phyloP scores from a whole-genome alignment of 495 filamentous ascomycete species.

The Xylaria acuta region DNA sequence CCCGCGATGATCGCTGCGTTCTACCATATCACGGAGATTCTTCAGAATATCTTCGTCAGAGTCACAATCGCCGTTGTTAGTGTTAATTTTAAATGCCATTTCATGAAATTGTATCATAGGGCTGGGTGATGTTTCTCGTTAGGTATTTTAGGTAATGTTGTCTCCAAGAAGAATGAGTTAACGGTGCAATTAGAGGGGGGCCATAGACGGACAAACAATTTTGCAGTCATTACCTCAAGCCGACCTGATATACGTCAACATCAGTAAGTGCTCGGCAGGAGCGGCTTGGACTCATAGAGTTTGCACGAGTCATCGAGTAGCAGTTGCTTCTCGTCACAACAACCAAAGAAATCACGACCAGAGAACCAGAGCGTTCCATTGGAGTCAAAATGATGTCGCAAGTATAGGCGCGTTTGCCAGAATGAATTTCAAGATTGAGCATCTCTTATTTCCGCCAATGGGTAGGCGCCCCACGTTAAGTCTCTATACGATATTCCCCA shows the following conservation, averaged over 20 bases:
- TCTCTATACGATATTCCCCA: background rate
- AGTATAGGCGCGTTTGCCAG: background rate
- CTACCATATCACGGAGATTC: slow-evolving; percentile 15
- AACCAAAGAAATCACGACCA: background rate
- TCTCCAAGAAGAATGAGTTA: background rate
- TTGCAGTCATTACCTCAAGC: background rate
- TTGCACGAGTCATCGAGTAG: background rate
- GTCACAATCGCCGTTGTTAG: background rate
- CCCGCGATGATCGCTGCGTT: slow-evolving; percentile 21
- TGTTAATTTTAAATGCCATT: slow-evolving; percentile 7
- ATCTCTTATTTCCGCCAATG: background rate
- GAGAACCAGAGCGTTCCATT: background rate
- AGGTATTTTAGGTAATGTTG: slow-evolving; percentile 6
- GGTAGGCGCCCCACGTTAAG: background rate
- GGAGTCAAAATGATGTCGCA: background rate
- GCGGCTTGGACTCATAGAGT: too few relatives aligned
- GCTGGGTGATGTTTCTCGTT: background rate
- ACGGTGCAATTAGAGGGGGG: background rate
- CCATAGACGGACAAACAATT: too few relatives aligned
- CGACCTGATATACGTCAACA: too few relatives aligned
- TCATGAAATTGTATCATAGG: background rate
- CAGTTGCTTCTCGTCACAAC: too few relatives aligned
- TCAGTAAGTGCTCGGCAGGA: background rate
- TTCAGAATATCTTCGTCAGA: slow-evolving; percentile 5
- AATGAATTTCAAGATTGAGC: background rate